phyloP scores from a whole-genome alignment of 371 early-diverging fungal species.

The Vairimorpha apis region DNA sequence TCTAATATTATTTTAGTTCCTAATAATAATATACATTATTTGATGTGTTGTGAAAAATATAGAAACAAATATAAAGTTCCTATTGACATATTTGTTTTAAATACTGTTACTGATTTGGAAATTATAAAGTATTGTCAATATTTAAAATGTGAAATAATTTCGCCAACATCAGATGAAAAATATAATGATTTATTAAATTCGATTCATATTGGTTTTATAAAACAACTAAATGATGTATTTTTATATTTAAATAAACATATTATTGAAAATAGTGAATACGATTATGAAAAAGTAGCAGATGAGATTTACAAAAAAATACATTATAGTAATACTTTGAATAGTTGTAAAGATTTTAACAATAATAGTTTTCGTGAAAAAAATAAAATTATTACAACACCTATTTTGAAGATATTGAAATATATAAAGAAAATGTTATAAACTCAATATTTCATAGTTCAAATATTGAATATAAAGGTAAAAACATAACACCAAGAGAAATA shows the following conservation, averaged over 20 bases:
- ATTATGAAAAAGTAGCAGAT: conserved; percentile 25
- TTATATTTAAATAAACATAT: conserved; percentile 13
- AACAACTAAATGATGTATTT: background rate
- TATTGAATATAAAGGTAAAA: background rate
- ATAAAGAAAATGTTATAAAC: too few relatives aligned
- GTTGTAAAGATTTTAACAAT: too few relatives aligned
- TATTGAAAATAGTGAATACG: conserved; percentile 12
- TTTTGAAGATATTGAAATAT: too few relatives aligned
- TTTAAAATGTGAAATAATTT: background rate
- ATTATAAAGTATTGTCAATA: too few relatives aligned
- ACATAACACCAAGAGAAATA: background rate
- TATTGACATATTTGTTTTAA: conserved; percentile 21
- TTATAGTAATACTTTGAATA: background rate
- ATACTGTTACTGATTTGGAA: background rate
- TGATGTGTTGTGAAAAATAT: conserved; percentile 23
- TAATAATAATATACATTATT: conserved; percentile 11
- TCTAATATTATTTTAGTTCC: conserved; percentile 20
- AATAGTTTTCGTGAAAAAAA: background rate
- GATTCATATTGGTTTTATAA: conserved; percentile 11
- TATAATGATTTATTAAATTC: background rate
- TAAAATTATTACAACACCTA: background rate
- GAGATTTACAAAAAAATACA: conserved; percentile 18
- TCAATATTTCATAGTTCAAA: background rate
- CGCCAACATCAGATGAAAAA: conserved; percentile 12
- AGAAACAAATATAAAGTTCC: conserved; percentile 5